A percentile compares a stretch with the other conserved stretches of the same genome.
Evolutionary conservation across 345 rosid genomes (phyloP).

Genomic region (Syzygium grande): DNA sequence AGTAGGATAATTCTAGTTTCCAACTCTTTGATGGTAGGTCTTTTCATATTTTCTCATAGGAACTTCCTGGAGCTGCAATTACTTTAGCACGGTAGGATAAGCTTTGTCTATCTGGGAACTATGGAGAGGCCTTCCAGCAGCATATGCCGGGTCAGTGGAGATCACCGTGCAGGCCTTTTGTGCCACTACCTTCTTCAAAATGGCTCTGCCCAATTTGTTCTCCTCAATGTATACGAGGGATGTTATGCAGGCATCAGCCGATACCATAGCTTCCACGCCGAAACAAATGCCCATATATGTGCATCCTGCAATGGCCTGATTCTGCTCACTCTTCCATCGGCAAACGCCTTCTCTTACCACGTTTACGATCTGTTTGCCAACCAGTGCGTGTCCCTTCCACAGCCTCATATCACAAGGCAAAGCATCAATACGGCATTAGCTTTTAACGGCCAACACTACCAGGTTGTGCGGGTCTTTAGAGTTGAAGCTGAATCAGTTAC

Average conservation of each 20-base stretch:
- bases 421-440: constrained; percentile 12
- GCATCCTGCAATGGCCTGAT: constrained; percentile 13
- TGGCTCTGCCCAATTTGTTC: constrained; percentile 13
- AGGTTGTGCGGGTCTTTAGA: constrained; percentile 10
- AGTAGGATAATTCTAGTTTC: not conserved
- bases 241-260: not conserved
- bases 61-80: not conserved
- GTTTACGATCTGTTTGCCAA: constrained; percentile 3
- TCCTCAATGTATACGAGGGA: not conserved
- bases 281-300: constrained; percentile 3
- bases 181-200: constrained; percentile 14
- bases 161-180: not conserved
- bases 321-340: constrained; percentile 2
- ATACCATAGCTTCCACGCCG: constrained; percentile 4
- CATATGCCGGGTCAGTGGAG: not conserved
- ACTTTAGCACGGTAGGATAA: not conserved
- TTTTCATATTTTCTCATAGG: not conserved
- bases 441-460: constrained; percentile 10
- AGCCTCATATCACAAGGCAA: constrained; percentile 9
- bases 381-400: constrained; percentile 7
- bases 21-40: not conserved
- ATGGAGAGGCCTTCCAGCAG: not conserved
- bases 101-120: not conserved
- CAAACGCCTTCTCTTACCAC: not conserved
- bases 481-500: not conserved